These are phyloP conservation scores for Apiospora phragmitis DNA, from an alignment of 2,329 filamentous ascomycete genomes.

Conservation along the genomic window DNA sequence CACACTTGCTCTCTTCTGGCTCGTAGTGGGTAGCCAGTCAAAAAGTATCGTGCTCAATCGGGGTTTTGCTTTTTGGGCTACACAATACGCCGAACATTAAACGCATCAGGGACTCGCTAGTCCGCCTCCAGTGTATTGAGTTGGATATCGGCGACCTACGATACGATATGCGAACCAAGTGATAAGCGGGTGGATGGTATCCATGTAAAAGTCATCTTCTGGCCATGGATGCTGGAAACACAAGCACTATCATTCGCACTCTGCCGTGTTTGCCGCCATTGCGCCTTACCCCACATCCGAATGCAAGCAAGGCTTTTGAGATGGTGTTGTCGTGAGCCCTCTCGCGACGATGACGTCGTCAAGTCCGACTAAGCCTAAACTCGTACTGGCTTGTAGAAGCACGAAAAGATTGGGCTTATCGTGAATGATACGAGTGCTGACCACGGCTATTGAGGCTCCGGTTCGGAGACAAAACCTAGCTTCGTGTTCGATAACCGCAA, in stretches of 20 bases:
- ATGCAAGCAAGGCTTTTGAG: conserved; percentile 3
- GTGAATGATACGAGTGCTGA: not conserved
- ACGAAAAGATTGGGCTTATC: not conserved
- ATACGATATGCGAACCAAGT: not conserved
- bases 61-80: not conserved
- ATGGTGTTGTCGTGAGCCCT: not conserved
- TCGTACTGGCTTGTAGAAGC: not conserved
- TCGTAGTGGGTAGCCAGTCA: not conserved
- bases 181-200: not conserved
- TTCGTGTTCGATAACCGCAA: not conserved
- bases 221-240: not conserved
- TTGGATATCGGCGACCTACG: not conserved
- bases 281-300: conserved; percentile 7
- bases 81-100: not conserved
- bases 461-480: not conserved
- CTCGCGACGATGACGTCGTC: not conserved
- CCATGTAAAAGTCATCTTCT: not conserved
- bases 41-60: not conserved
- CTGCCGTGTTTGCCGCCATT: conserved; percentile 10
- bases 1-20: not conserved
- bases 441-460: not conserved
- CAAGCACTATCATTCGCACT: not conserved
- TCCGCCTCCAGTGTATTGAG: not conserved
- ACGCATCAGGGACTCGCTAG: not conserved
- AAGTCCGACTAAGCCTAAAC: not conserved